Conservation (phyloP, 2,329 filamentous ascomycete genomes). For the Neonectria faginata region DNA sequence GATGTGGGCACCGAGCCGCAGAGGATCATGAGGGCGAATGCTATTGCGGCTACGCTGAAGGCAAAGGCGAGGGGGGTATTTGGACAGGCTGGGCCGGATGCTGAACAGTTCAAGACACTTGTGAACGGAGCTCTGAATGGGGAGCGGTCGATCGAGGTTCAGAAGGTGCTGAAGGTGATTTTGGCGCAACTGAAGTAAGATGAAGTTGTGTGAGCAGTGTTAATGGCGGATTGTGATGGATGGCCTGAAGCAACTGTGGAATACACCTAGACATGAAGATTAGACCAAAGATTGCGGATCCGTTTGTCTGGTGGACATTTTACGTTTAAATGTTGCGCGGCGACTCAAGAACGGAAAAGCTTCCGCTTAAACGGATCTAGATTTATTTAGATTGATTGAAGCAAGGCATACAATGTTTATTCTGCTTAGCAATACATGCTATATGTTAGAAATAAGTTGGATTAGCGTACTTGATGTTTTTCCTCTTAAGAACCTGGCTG, state of each 20-base stretch:
- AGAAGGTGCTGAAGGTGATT: slow-evolving; percentile 56
- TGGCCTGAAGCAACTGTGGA: neutral
- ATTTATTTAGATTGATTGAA: too few species aligned
- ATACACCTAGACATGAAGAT: neutral
- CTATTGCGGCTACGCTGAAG: slow-evolving; percentile 56
- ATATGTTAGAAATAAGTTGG: too few species aligned
- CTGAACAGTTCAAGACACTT: slow-evolving; percentile 49
- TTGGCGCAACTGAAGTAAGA: slow-evolving; percentile 46
- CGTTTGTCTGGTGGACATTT: too few species aligned
- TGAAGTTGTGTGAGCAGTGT: neutral
- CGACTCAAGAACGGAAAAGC: too few species aligned
- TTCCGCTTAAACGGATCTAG: too few species aligned
- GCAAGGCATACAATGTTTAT: too few species aligned
- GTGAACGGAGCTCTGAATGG: slow-evolving; percentile 51
- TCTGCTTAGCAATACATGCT: too few species aligned
- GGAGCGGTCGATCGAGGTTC: slow-evolving; percentile 61
- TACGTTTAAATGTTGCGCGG: too few species aligned
- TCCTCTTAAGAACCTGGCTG: too few species aligned
- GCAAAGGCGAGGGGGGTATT: slow-evolving; percentile 59
- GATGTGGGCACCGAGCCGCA: slow-evolving; percentile 65
- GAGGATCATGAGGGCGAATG: slow-evolving; percentile 60
- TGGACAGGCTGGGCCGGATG: slow-evolving; percentile 45
- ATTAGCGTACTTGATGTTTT: too few species aligned
- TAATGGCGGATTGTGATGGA: neutral
- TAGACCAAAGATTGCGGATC: too few species aligned